Conservation (phyloP, 495 filamentous ascomycete genomes). For the Hypoxylon subgilvum region DNA sequence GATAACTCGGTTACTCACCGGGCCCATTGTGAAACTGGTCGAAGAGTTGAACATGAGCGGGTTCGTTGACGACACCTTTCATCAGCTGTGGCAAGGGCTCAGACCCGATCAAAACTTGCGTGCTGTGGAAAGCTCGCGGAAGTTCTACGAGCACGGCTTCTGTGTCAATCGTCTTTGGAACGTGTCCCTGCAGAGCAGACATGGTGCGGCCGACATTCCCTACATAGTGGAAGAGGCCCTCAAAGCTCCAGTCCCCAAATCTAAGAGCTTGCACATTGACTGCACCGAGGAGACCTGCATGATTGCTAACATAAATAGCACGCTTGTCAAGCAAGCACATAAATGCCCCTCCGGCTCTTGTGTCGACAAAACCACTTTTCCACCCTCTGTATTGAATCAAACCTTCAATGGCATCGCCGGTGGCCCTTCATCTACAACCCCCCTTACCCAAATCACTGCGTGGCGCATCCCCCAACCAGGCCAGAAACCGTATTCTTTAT, state of each 20-base stretch:
- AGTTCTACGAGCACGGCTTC: not conserved
- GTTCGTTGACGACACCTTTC: not conserved
- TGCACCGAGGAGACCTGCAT: slow-evolving; percentile 1
- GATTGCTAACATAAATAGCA: not conserved
- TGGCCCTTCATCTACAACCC: too few relatives aligned
- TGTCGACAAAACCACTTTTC: not conserved
- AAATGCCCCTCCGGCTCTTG: slow-evolving; percentile 2
- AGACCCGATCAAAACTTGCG: not conserved
- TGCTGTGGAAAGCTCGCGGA: not conserved
- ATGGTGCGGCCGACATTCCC: slow-evolving; percentile 1
- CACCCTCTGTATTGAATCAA: not conserved
- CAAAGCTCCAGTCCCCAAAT: slow-evolving; percentile 2
- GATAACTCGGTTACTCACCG: not conserved
- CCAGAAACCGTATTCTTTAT: not conserved
- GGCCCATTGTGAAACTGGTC: not conserved
- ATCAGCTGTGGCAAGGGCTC: slow-evolving; percentile 1
- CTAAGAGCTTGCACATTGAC: not conserved
- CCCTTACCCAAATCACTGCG: too few relatives aligned
- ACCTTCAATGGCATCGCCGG: not conserved
- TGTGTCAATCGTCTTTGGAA: slow-evolving; percentile 5
- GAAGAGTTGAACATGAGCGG: slow-evolving; percentile 1
- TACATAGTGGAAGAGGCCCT: slow-evolving; percentile 4
- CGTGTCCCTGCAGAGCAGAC: slow-evolving; percentile 1
- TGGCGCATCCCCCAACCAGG: not conserved
- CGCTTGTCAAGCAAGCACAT: slow-evolving; percentile 3